Base-by-base conservation (phyloP, 192 early-diverging fungal genomes). In the Haplosporangium gracile region DNA sequence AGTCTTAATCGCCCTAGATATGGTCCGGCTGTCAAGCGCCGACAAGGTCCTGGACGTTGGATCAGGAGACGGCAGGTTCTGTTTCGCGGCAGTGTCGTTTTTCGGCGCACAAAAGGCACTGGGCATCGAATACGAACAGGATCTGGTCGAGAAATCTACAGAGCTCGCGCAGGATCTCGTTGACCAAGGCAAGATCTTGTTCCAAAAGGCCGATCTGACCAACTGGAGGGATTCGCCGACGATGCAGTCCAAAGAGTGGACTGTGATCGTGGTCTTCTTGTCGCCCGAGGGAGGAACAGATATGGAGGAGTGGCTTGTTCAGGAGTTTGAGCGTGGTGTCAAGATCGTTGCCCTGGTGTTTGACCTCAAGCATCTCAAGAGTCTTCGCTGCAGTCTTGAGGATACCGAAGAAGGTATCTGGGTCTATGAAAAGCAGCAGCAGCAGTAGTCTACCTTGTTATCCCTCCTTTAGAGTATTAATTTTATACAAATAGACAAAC, bases 61-160 rank as follows among this genome's bases (percentile, higher is more conserved):
- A 4, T 93, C 90, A 49, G 93, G 93, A 24, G 93, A 93, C 77
- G 93, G 93, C 10, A 83, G 93, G 18, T 89, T 93, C 43, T 91
- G 92, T 22, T 87, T 81, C 39, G 90, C 90, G 32, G 92, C 93
- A 2, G 89, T 89, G 6, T 24, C 74, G 20, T 84, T 90, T 24
- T 92, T 89, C 60, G 74, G 84, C 49, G 88, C 76, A 15, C 53
- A 79, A 20, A 75, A 77, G 60, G 93, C 92, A 13, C 43, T 89
- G 15, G 93, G 93, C 0, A 88, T 93, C 18, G 93, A 93, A 63
- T 91, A 85, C 18, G 93, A 93, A 42, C 72, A 85, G 4, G 73
- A 84, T 43, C 80, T 92, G 42, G 82, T 92, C n/a, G 84, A 87
- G 20, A 60, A 83, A 40, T 92, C 91, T 42, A 79, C 81, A 20